phyloP scores from a whole-genome alignment of 2,329 filamentous ascomycete species.

The Diplodia corticola region DNA sequence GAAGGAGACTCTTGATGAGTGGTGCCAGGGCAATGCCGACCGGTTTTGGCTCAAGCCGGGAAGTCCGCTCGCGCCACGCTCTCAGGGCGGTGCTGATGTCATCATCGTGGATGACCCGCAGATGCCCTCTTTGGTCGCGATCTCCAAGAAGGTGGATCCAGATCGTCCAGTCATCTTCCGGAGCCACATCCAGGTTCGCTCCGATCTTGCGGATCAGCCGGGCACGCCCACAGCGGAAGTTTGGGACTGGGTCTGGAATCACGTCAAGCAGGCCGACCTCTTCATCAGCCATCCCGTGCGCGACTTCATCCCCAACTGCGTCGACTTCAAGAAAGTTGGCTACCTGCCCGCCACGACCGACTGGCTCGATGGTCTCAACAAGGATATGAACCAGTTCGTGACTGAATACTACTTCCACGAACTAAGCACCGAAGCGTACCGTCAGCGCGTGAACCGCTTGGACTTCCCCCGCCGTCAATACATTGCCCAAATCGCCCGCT shows the following conservation, averaged over 20 bases:
- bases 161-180: constrained; percentile 77
- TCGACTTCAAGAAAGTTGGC: constrained; percentile 65
- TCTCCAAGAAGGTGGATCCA: constrained; percentile 71
- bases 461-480: constrained; percentile 65
- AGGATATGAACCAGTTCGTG: constrained; percentile 69
- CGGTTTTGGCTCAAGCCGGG: constrained; percentile 71
- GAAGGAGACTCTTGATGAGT: constrained; percentile 64
- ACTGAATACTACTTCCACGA: constrained; percentile 70
- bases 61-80: constrained; percentile 64
- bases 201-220: constrained; percentile 65
- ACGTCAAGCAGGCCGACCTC: constrained; percentile 69
- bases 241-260: constrained; percentile 74
- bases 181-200: constrained; percentile 80
- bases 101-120: constrained; percentile 81
- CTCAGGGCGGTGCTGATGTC: constrained; percentile 72
- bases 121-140: constrained; percentile 75
- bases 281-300: constrained; percentile 82
- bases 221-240: constrained; percentile 70
- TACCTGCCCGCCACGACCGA: constrained; percentile 82
- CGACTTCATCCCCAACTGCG: constrained; percentile 69
- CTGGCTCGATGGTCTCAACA: constrained; percentile 82
- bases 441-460: constrained; percentile 61
- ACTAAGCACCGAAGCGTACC: constrained; percentile 65
- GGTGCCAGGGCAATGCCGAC: constrained; percentile 72
- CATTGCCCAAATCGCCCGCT: constrained; percentile 77